These are phyloP conservation scores for Colletotrichum tamarilloi DNA, from an alignment of 2,329 filamentous ascomycete species.

Conservation along the genomic window DNA sequence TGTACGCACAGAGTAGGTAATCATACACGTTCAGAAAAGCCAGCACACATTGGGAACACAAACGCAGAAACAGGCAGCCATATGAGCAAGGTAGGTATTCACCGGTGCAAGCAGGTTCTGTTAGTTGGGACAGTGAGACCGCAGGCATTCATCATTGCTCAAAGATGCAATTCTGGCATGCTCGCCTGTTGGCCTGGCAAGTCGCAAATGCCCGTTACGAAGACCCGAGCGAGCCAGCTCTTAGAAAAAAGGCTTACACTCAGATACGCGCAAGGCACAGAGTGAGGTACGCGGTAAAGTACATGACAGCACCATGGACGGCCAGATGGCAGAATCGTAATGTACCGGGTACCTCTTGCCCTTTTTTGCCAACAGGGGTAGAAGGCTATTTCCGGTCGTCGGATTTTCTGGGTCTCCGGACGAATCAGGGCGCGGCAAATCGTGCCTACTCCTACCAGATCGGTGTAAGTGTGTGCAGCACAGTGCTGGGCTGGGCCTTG, in stretches of 20 bases:
- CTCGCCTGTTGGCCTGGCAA: slow-evolving; percentile 33
- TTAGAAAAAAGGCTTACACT: slow-evolving; percentile 23
- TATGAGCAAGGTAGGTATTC: background rate
- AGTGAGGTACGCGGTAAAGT: background rate
- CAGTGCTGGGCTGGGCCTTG: slow-evolving; percentile 36
- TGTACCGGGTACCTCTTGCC: slow-evolving; percentile 20
- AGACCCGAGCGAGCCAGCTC: slow-evolving; percentile 26
- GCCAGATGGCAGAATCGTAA: slow-evolving; percentile 13
- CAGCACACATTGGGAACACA: background rate
- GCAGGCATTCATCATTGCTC: background rate
- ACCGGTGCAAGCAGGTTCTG: background rate
- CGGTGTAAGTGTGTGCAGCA: slow-evolving; percentile 40
- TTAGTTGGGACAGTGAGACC: background rate
- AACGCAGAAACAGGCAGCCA: background rate
- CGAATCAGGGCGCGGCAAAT: slow-evolving; percentile 40
- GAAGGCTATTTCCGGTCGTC: slow-evolving; percentile 37
- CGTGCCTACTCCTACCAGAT: slow-evolving; percentile 39
- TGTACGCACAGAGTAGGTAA: background rate
- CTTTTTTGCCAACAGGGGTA: slow-evolving; percentile 15
- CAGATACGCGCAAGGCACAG: background rate
- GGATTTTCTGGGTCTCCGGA: slow-evolving; percentile 44
- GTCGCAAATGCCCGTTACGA: slow-evolving; percentile 26
- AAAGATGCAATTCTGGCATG: slow-evolving; percentile 17
- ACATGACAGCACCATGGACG: background rate
- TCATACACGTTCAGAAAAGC: background rate